Conservation (phyloP, 345 rosid genomes). For the Salix dunnii region DNA sequence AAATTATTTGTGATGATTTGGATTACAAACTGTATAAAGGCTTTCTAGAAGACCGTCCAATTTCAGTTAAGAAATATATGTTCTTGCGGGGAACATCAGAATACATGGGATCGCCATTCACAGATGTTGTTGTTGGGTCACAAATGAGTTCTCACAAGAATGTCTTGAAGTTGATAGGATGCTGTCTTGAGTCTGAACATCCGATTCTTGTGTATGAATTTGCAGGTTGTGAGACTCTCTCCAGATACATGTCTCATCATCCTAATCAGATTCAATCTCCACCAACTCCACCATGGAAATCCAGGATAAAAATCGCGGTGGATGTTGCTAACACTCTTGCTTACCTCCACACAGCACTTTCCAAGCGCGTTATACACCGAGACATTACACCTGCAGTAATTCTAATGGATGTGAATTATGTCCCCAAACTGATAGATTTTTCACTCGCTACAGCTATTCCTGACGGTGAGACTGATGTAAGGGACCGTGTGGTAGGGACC, state of each 20-base stretch:
- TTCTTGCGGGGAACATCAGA: neutral
- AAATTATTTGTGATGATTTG: neutral
- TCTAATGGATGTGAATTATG: neutral
- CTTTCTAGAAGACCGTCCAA: neutral
- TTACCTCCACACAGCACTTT: neutral
- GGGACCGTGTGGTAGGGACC: too few relatives aligned
- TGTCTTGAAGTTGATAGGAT: neutral
- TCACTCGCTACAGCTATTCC: neutral
- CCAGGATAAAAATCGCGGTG: neutral
- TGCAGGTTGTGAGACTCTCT: neutral
- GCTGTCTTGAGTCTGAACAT: neutral
- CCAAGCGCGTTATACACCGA: neutral
- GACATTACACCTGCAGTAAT: neutral
- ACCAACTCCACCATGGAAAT: neutral
- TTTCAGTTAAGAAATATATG: neutral
- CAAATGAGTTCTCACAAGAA: constrained; percentile 1
- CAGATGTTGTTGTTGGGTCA: neutral
- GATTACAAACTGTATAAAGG: neutral
- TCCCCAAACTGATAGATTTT: neutral
- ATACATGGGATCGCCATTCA: neutral
- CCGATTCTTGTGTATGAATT: constrained; percentile 6
- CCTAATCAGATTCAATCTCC: neutral
- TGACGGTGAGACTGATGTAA: too few relatives aligned
- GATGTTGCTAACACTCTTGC: neutral
- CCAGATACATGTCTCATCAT: neutral